phyloP scores from a whole-genome alignment of 805 yeast genomes.

The Candida rishiriensis region DNA sequence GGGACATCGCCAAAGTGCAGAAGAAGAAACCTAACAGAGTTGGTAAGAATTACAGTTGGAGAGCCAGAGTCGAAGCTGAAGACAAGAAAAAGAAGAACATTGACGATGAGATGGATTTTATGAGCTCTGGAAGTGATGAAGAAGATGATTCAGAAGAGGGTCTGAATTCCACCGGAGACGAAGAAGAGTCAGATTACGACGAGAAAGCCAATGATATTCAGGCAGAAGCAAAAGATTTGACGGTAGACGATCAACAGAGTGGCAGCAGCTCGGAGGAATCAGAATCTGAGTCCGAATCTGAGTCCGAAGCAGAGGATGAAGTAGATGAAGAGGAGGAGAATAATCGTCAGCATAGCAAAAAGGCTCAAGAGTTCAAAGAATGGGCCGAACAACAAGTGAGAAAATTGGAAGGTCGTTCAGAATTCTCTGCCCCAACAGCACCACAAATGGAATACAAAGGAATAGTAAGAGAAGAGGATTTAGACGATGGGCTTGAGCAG shows the following conservation, averaged over 20 bases:
- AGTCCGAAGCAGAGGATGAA: conserved; percentile 24
- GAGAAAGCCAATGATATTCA: background rate
- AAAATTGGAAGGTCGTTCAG: conserved; percentile 56
- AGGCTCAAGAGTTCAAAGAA: conserved; percentile 67
- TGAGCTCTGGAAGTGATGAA: conserved; percentile 29
- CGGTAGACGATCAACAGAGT: conserved; percentile 24
- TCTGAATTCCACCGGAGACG: conserved; percentile 11
- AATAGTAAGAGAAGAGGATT: conserved; percentile 63
- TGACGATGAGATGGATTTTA: conserved; percentile 64
- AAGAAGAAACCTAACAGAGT: conserved; percentile 42
- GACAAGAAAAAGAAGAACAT: conserved; percentile 34
- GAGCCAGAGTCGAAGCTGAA: conserved; percentile 48
- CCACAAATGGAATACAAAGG: conserved; percentile 53
- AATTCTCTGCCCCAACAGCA: conserved; percentile 41
- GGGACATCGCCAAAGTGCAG: conserved; percentile 36
- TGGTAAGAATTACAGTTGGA: conserved; percentile 71
- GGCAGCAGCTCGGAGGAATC: conserved; percentile 23
- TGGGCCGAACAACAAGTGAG: conserved; percentile 84
- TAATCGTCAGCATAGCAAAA: conserved; percentile 37
- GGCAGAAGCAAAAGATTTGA: conserved; percentile 14
- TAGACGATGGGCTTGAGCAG: conserved; percentile 63
- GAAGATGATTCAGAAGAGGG: conserved; percentile 23
- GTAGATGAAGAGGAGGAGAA: conserved; percentile 31
- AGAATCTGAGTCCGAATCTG: conserved; percentile 22
- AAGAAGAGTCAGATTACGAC: background rate